Conservation (phyloP, 2,329 filamentous ascomycete genomes). For the Colletotrichum cordylinicola region DNA sequence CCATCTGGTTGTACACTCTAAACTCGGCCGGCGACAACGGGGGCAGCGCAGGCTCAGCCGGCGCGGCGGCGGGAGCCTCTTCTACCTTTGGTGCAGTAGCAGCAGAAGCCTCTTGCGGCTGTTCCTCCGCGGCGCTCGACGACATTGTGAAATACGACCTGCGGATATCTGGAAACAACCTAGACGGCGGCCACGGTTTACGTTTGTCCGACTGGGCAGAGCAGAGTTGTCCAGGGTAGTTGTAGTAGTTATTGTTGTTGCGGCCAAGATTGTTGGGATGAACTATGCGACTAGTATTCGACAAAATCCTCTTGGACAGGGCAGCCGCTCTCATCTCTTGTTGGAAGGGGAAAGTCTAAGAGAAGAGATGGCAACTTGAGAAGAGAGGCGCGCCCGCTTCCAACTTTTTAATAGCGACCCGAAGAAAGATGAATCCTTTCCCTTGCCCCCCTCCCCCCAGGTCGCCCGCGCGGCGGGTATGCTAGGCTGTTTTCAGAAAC, state of each 20-base stretch:
- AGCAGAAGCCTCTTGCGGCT: neutral
- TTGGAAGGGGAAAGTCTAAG: neutral
- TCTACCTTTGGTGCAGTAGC: neutral
- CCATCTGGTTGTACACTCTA: slow-evolving; percentile 72
- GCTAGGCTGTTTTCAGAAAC: slow-evolving; percentile 5
- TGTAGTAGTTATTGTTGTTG: too few species aligned
- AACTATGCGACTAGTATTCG: neutral
- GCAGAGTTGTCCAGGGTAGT: neutral
- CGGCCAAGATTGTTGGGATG: neutral
- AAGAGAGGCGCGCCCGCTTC: neutral
- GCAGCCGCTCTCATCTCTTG: neutral
- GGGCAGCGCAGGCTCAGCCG: slow-evolving; percentile 45
- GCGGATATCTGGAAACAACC: neutral
- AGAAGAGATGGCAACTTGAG: neutral
- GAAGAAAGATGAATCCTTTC: neutral
- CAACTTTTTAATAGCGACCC: neutral
- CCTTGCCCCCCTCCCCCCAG: neutral
- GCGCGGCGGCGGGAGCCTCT: neutral
- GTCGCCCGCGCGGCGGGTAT: slow-evolving; percentile 11
- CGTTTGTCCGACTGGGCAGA: neutral
- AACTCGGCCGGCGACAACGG: slow-evolving; percentile 73
- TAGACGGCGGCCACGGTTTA: neutral
- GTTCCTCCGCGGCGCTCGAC: slow-evolving; percentile 7
- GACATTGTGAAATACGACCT: neutral
- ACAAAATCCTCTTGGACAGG: neutral